Base-by-base conservation (phyloP, 345 rosid genomes). In the Cochlearia excelsa region DNA sequence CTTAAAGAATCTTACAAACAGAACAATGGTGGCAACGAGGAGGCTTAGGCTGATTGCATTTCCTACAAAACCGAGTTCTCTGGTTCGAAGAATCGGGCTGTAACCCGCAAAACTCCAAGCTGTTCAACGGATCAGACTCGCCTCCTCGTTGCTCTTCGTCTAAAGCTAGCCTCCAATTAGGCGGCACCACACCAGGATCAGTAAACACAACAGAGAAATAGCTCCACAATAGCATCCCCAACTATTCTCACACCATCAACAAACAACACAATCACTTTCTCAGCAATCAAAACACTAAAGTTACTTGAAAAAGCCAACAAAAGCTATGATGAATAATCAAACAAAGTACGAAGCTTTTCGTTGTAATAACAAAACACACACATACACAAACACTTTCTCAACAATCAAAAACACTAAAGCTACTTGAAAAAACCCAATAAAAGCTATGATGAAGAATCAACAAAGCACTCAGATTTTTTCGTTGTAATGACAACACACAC, bases 11-110 rank as follows among this genome's bases (percentile, higher is more conserved):
- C 99, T 73, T 70, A 93, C 99, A 92, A 72, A 88, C 95, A 71
- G 98, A 92, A 60, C 98, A 92, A 59, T 88, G 98, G 57, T 92
- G 97, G 66, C 97, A 86, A 3, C 97, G 95, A 57, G 97, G 94
- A 5, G 98, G 98, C 50, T 92, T 92, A 68, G 69, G 77, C 66
- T 92, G 95, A 74, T 77, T 84, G 72, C 98, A 92, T 75, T 92
- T 88, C 69, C 93, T 77, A 80, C 98, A 93, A 63, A 70, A 82
- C 29, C 99, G 81, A 50, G 79, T 69, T 71, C 86, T 81, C 61
- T 76, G 94, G 60, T 79, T 76, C 1, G 80, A 69, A 7, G 81
- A 63, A 34, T 87, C 95, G 4, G 91, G 46, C 60, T 72, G 88
- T 75, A 79, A 58, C 65, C 71, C 73, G 54, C 65, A 72, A 59